Evolutionary conservation across 768 basidiomycete genomes (phyloP), one percentile per base, ranked within the genome.

Genomic region (Butyriboletus loyo): DNA sequence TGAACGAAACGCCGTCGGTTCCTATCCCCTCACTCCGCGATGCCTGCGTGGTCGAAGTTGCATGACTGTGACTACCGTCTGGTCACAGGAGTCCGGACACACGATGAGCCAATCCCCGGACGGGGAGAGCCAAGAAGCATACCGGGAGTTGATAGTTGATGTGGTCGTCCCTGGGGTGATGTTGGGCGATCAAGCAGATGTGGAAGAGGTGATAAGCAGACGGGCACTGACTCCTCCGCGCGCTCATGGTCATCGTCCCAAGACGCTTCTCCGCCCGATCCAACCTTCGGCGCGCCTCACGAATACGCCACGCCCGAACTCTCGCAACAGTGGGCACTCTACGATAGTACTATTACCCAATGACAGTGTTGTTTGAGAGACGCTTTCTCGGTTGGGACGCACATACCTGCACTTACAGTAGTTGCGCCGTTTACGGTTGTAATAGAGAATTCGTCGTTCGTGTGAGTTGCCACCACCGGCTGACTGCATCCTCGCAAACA

Each of bases 81-180:
- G 62, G 68, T 71, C 67, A 31, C 60, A 68, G 37, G 68, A 85
- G 73, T 24, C 68, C 68, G 52, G 86, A 63, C 32, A 66, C 73
- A 48, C 73, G 74, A 60, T 69, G 72, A 22, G 73, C 44, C 50
- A 46, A n/a, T 13, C 36, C 2, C 44, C 22, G 7, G 49, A 66
- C 19, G 17, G 19, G 8, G 55, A 53, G 46, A 25, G 14, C 10
- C 41, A 46, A n/a, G 48, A 49, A n/a, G 45, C 44, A 27, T 46
- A 44, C 39, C 35, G 25, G 28, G 43, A 43, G 2, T 21, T 49
- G 28, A 15, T 47, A 21, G 38, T 39, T 21, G 32, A 50, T 15
- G 15, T 54, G 8, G 24, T 50, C 8, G 34, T 24, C 7, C 50
- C 36, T 32, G 41, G 42, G 25, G 22, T 44, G 31, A 24, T n/a